A percentile compares a stretch with the other conserved stretches of the same genome.
Conservation (phyloP, 1,139 yeast genomes). For the Debaryomyces udenii region DNA sequence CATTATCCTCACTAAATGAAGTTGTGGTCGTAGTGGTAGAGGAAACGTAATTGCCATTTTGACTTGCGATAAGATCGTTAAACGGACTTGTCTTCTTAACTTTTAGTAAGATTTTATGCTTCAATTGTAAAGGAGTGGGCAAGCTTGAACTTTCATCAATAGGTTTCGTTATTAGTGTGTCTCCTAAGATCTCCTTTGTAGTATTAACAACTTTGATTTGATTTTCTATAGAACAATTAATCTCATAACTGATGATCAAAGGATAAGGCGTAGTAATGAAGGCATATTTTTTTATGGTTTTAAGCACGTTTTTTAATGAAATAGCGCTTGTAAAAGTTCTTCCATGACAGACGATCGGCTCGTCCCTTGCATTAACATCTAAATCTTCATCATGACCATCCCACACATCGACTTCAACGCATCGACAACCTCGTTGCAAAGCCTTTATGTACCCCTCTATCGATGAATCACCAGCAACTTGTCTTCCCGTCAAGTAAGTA, state of each 20-base stretch:
- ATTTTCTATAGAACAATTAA: slow-evolving; percentile 68
- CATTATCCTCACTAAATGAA: slow-evolving; percentile 53
- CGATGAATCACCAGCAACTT: slow-evolving; percentile 88
- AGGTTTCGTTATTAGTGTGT: slow-evolving; percentile 53
- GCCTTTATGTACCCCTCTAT: slow-evolving; percentile 91
- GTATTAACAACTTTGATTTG: slow-evolving; percentile 61
- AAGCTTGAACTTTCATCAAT: slow-evolving; percentile 34
- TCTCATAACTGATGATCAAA: slow-evolving; percentile 81
- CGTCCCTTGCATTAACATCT: slow-evolving; percentile 33
- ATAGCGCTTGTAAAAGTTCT: slow-evolving; percentile 76
- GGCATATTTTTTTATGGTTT: slow-evolving; percentile 77
- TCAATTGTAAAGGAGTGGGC: slow-evolving; percentile 75
- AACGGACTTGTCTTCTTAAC: slow-evolving; percentile 60
- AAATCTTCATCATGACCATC: slow-evolving; percentile 56
- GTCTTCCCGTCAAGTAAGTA: slow-evolving; percentile 87
- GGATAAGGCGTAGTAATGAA: slow-evolving; percentile 86
- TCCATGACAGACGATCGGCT: slow-evolving; percentile 92
- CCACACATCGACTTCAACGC: slow-evolving; percentile 95
- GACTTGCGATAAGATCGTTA: slow-evolving; percentile 22
- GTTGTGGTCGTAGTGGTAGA: slow-evolving; percentile 34
- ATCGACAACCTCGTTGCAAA: slow-evolving; percentile 87
- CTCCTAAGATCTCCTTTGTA: slow-evolving; percentile 61
- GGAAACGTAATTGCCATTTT: slow-evolving; percentile 26
- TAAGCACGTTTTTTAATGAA: slow-evolving; percentile 67
- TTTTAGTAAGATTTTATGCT: slow-evolving; percentile 71